phyloP scores from a whole-genome alignment of 768 basidiomycete genomes.

The Lentinula lateritia region DNA sequence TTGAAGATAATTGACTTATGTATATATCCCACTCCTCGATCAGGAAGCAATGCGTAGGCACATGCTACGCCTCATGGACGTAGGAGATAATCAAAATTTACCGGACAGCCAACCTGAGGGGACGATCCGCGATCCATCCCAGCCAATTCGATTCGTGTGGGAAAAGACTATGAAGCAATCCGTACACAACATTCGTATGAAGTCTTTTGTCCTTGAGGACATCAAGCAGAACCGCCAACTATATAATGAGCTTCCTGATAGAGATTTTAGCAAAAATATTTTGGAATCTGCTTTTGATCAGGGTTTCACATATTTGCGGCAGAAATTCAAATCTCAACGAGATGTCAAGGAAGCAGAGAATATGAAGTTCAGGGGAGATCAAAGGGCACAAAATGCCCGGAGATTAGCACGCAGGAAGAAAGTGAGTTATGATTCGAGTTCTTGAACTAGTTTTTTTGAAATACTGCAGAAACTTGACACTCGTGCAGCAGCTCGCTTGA shows the following conservation, averaged over 20 bases:
- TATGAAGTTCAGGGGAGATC: conserved; percentile 49
- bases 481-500: conserved; percentile 56
- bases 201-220: conserved; percentile 54
- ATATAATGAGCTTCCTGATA: conserved; percentile 61
- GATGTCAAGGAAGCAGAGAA: conserved; percentile 39
- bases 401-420: conserved; percentile 56
- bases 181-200: conserved; percentile 69
- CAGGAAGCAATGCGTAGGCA: conserved; percentile 72
- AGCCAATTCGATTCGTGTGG: conserved; percentile 77
- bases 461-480: conserved; percentile 57
- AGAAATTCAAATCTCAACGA: conserved; percentile 59
- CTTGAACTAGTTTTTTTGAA: conserved; percentile 8
- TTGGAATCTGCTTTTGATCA: conserved; percentile 66
- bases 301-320: conserved; percentile 60
- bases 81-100: conserved; percentile 49
- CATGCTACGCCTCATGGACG: conserved; percentile 52
- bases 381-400: conserved; percentile 57
- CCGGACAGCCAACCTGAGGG: conserved; percentile 62
- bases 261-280: conserved; percentile 58
- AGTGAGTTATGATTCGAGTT: conserved; percentile 32
- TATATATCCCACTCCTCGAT: background rate
- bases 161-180: conserved; percentile 74
- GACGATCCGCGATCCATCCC: conserved; percentile 30
- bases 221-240: conserved; percentile 47
- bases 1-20: too few species aligned